Base-by-base conservation (phyloP, 2,329 filamentous ascomycete genomes). In the Penicillium paneum region DNA sequence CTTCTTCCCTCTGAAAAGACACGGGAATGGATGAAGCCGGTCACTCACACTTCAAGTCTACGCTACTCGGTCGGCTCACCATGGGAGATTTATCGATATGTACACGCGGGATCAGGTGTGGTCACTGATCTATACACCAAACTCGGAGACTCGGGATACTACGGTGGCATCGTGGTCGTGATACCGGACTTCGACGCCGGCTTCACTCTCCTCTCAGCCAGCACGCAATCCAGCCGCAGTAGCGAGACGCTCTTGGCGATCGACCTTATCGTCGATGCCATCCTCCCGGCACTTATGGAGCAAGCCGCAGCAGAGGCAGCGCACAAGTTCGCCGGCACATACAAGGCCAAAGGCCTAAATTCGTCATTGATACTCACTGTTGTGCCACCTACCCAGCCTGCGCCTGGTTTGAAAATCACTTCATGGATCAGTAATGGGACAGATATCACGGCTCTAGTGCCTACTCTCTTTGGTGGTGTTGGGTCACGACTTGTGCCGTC, bases 161-260 rank as follows among this genome's bases (percentile, higher is more conserved):
- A 77, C 55, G 69, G 68, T 17, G 67, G 70, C 1, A 65, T 72
- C 8, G 49, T 80, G 0, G 70, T 70, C 2, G 61, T 80, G 5
- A 56, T 79, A 3, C 77, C 76, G 0, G 76, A 79, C 54, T 77
- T 71, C 45, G 69, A 74, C 44, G 64, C 76, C 13, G 77, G 77
- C 0, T 74, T 79, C 53, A 68, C 65, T 1, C 62, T 78, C 17
- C 64, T 79, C 1, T 58, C 70, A 2, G 77, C 74, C 10, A 74
- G 72, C 6, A 39, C 40, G 1, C 40, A 45, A 7, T 21, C 17
- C 24, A 52, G 29, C 3, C 59, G 59, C 12, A 38, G 50, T 11
- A 43, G 43, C 13, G 49, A 55, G 5, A 46, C 61, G 2, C 39
- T 52, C 4, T 7, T 64, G 5, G 49, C 72, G 17, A 57, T 58